phyloP scores from a whole-genome alignment of 306 rosid genomes.

The Betula pendula region DNA sequence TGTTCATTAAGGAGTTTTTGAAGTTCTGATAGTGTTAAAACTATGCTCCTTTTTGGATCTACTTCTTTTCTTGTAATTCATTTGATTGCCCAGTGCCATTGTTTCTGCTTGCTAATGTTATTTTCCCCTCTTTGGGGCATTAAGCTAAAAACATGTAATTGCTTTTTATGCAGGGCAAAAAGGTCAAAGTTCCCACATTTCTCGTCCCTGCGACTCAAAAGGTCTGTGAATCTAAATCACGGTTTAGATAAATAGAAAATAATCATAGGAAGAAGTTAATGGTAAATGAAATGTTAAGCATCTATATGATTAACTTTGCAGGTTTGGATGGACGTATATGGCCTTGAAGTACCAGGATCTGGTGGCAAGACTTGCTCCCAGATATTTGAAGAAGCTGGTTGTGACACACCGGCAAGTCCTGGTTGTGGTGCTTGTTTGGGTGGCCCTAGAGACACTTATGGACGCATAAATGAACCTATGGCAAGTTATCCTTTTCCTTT shows the following conservation, averaged over 20 bases:
- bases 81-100: background rate
- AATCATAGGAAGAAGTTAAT: constrained; percentile 13
- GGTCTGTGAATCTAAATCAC: constrained; percentile 46
- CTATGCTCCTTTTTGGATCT: constrained; percentile 5
- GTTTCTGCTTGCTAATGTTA: constrained; percentile 1
- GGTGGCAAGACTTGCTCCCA: constrained; percentile 98
- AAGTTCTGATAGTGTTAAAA: background rate
- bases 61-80: constrained; percentile 4
- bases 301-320: constrained; percentile 30
- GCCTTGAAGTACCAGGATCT: constrained; percentile 79
- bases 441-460: constrained; percentile 92
- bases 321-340: constrained; percentile 94
- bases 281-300: constrained; percentile 5
- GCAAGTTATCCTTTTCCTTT: constrained; percentile 43
- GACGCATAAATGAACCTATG: constrained; percentile 82
- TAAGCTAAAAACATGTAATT: constrained; percentile 8
- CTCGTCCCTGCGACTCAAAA: constrained; percentile 99
- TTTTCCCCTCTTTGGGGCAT: constrained; percentile 3
- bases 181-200: constrained; percentile 94
- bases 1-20: too few relatives aligned
- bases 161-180: constrained; percentile 67
- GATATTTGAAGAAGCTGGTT: constrained; percentile 99
- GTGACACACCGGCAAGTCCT: constrained; percentile 98
- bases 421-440: constrained; percentile 97
- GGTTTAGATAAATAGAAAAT: constrained; percentile 3